Conservation (phyloP, 2,329 filamentous ascomycete genomes). For the Teratosphaeria nubilosa region DNA sequence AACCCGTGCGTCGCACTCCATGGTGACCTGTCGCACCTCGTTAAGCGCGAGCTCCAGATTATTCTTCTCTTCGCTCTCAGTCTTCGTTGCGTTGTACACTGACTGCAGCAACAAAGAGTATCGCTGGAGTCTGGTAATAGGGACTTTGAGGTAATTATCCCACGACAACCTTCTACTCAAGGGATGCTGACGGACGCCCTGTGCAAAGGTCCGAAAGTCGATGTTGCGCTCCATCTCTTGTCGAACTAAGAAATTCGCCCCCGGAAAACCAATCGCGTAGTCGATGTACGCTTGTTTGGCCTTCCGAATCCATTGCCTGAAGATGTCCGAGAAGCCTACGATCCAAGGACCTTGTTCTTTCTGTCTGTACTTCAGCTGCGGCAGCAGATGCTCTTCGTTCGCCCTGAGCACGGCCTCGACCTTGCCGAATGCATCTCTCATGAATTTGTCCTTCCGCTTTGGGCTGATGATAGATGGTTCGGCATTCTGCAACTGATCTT, state of each 20-base stretch:
- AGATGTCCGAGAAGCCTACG: conserved; percentile 88
- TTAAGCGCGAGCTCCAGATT: conserved; percentile 77
- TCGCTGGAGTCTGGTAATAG: conserved; percentile 83
- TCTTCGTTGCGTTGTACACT: conserved; percentile 71
- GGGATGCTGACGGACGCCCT: conserved; percentile 67
- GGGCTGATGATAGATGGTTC: conserved; percentile 74
- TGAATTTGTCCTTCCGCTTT: conserved; percentile 67
- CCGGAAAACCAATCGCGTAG: conserved; percentile 80
- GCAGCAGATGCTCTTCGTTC: conserved; percentile 84
- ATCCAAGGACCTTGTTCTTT: conserved; percentile 96
- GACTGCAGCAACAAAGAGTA: conserved; percentile 76
- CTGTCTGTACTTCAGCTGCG: conserved; percentile 92
- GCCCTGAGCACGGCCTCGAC: conserved; percentile 79
- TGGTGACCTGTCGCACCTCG: conserved; percentile 79
- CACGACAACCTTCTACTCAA: conserved; percentile 76
- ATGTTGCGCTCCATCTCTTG: conserved; percentile 78
- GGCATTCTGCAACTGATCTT: conserved; percentile 63
- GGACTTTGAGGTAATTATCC: conserved; percentile 88
- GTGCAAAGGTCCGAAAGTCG: conserved; percentile 76
- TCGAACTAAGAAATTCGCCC: conserved; percentile 71
- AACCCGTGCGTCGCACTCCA: conserved; percentile 86
- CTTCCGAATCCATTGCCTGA: conserved; percentile 96
- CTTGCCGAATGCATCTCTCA: conserved; percentile 80
- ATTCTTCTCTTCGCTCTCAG: conserved; percentile 79
- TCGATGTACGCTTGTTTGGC: conserved; percentile 81